Percentiles rank a stretch among this genome's conserved stretches.
phyloP scores from a whole-genome alignment of 805 yeast genomes.

The Saturnispora sanitii region DNA sequence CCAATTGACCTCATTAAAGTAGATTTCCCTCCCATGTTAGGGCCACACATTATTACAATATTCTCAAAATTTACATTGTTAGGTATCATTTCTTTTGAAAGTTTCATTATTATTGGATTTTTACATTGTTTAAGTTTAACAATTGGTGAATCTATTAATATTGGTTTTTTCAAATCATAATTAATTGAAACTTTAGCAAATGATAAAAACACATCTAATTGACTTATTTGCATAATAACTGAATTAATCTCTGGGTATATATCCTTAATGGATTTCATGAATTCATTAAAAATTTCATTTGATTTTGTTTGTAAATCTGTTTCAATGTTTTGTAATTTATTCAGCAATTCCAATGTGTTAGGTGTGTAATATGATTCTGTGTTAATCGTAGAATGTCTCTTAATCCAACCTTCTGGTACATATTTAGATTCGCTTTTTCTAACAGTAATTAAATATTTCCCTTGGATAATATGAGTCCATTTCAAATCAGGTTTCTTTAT shows the following conservation, averaged over 20 bases:
- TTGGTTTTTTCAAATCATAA: slow-evolving; percentile 40
- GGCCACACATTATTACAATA: slow-evolving; percentile 62
- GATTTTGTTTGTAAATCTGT: slow-evolving; percentile 41
- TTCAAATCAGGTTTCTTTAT: slow-evolving; percentile 22
- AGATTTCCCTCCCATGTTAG: slow-evolving; percentile 85
- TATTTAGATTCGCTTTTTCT: slow-evolving; percentile 44
- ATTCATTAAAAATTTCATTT: slow-evolving; percentile 36
- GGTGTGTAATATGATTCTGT: slow-evolving; percentile 72
- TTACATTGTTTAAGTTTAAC: slow-evolving; percentile 48
- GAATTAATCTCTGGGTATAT: slow-evolving; percentile 31
- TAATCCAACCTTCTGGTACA: slow-evolving; percentile 70
- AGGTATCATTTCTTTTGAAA: slow-evolving; percentile 38
- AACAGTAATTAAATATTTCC: slow-evolving; percentile 70
- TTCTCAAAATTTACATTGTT: slow-evolving; percentile 46
- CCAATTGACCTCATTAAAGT: slow-evolving; percentile 71
- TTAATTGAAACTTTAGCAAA: slow-evolving; percentile 49
- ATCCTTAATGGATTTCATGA: slow-evolving; percentile 31
- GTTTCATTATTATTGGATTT: slow-evolving; percentile 25
- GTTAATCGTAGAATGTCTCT: slow-evolving; percentile 56
- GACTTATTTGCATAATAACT: slow-evolving; percentile 39
- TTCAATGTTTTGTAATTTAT: slow-evolving; percentile 47
- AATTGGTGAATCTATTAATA: slow-evolving; percentile 35
- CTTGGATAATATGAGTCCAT: slow-evolving; percentile 28
- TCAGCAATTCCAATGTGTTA: slow-evolving; percentile 38
- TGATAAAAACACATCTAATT: slow-evolving; percentile 59